These are phyloP conservation scores for Flaveria linearis DNA, from an alignment of 129 eudicot species.

Conservation along the genomic window DNA sequence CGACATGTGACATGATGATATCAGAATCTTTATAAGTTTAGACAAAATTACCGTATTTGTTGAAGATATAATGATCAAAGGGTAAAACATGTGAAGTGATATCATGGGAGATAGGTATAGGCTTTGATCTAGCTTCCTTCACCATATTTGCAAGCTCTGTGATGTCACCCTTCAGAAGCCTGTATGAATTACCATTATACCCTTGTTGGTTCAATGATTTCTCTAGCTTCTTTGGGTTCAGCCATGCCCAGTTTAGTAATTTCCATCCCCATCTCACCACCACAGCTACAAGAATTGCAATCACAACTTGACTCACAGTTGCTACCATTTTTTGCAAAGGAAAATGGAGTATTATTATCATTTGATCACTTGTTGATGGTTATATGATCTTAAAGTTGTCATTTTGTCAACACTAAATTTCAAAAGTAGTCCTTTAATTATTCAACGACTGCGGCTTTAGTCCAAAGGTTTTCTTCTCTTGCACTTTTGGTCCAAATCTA, in stretches of 20 bases:
- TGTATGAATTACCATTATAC: constrained; percentile 19
- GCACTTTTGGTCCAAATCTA: neutral
- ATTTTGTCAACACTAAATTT: neutral
- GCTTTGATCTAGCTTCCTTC: constrained; percentile 12
- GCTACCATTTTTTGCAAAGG: constrained; percentile 13
- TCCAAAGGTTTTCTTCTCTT: neutral
- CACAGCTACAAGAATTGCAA: constrained; percentile 7
- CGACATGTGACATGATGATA: neutral
- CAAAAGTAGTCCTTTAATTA: constrained; percentile 2
- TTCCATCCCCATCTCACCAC: constrained; percentile 24
- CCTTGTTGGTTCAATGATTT: constrained; percentile 5
- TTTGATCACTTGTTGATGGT: neutral
- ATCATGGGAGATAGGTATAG: constrained; percentile 16
- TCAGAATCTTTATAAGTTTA: neutral
- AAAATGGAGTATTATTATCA: neutral
- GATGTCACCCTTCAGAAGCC: constrained; percentile 10
- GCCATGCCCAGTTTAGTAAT: constrained; percentile 21
- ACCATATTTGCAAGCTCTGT: constrained; percentile 11
- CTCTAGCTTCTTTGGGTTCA: constrained; percentile 24
- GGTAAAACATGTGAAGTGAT: constrained; percentile 19
- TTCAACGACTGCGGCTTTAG: neutral
- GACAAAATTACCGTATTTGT: constrained; percentile 4
- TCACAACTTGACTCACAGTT: neutral
- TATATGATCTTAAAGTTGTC: constrained; percentile 7
- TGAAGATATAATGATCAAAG: neutral